These are phyloP conservation scores for Ganoderma sinense DNA, from an alignment of 1,284 basidiomycete genomes.

Conservation along the genomic window DNA sequence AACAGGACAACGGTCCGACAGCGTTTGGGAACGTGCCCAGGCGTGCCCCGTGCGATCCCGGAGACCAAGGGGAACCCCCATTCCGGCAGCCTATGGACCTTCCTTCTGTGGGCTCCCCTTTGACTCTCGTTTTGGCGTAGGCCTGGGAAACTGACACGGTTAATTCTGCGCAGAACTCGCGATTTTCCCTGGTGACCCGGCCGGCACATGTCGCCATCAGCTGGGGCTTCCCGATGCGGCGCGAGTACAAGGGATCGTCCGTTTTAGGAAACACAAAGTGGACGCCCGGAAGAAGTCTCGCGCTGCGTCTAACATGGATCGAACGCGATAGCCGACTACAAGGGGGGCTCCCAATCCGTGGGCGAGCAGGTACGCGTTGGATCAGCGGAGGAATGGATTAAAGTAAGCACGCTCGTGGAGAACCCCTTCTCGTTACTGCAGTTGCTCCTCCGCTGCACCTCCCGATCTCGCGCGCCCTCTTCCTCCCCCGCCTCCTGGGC, in stretches of 20 bases:
- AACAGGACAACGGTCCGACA: slow-evolving; percentile 18
- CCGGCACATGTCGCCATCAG: slow-evolving; percentile 23
- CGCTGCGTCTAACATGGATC: slow-evolving; percentile 14
- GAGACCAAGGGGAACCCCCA: slow-evolving; percentile 17
- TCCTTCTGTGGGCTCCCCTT: slow-evolving; percentile 27
- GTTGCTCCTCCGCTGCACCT: slow-evolving; percentile 31
- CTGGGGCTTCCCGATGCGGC: slow-evolving; percentile 16
- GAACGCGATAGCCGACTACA: slow-evolving; percentile 37
- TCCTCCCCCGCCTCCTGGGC: slow-evolving; percentile 13
- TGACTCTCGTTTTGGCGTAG: slow-evolving; percentile 23
- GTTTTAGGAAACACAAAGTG: slow-evolving; percentile 30
- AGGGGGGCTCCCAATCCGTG: slow-evolving; percentile 46
- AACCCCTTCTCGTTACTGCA: slow-evolving; percentile 23
- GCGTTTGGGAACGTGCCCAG: slow-evolving; percentile 1
- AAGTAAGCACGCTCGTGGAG: slow-evolving; percentile 21
- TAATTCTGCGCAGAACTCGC: slow-evolving; percentile 21
- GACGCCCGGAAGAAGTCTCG: slow-evolving; percentile 25
- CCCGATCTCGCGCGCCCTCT: slow-evolving; percentile 7
- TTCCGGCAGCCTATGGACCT: slow-evolving; percentile 12
- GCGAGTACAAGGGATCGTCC: slow-evolving; percentile 32
- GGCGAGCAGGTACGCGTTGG: slow-evolving; percentile 27
- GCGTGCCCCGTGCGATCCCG: background rate
- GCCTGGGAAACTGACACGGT: slow-evolving; percentile 14
- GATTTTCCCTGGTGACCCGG: slow-evolving; percentile 19
- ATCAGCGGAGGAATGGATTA: slow-evolving; percentile 15